Evolutionary conservation across 805 yeast genomes (phyloP), one percentile per base, ranked within the genome.

Genomic region (Ogataea trehaloabstinens): DNA sequence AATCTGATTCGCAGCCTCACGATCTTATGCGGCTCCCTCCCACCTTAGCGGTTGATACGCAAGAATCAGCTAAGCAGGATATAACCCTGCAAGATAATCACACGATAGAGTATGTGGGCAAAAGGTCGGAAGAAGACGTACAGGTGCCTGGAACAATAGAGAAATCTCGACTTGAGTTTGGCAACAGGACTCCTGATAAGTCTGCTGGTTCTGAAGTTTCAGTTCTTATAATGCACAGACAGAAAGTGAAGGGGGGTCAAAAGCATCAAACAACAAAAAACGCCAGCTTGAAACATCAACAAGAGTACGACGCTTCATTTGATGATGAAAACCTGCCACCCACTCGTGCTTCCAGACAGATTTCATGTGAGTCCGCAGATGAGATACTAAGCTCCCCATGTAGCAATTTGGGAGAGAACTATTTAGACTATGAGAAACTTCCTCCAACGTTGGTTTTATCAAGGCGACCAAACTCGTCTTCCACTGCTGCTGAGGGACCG

Each of bases 91-190:
- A 40, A 33, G 33, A 34, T 24, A 7, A 15, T 7, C 15, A 27
- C 8, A 16, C 10, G 7, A 7, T 27, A 15, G 6, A 11, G n/a
- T 7, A 27, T 15, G 22, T 19, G 15, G 34, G 8, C 6, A 30
- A 19, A 7, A 8, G 8, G 7, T 19, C 19, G 11, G 35, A 34
- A 8, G 40, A 38, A 10, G 48, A 42, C n/a, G 37, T 53, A 7
- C 56, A 51, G 33, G 56, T 53, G 18, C 56, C 56, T 4, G 58
- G 53, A 6, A 50, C 56, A 1, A 37, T 44, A 5, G 53, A 52
- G 24, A 48, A 40, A 24, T 36, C 44, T 4, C 35, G 45, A 2
- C 37, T 27, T 2, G 35, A 33, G 4, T 19, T 44, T 13, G 31
- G 44, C 5, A 19, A 38, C 24, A 32, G 42, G 35, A 46, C 49